Conservation (phyloP, 2,329 filamentous ascomycete genomes). For the Rosellinia necatrix region DNA sequence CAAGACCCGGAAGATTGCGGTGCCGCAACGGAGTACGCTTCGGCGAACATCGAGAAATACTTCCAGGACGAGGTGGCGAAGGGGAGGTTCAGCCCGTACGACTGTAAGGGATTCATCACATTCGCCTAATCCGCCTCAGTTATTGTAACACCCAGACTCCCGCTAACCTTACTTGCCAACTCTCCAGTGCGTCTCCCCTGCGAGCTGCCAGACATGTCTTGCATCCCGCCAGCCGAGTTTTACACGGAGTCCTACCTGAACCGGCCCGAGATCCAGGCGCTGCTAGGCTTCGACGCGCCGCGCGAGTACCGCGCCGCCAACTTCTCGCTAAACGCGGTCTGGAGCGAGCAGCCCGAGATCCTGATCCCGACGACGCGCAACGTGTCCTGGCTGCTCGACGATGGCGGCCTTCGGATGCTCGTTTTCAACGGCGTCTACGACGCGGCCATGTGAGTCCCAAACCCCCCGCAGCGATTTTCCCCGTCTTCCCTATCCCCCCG, state of each 20-base stretch:
- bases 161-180: not conserved
- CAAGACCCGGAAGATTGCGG: not conserved
- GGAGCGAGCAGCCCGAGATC: conserved; percentile 14
- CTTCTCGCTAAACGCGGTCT: conserved; percentile 14
- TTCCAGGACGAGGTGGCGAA: conserved; percentile 2
- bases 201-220: conserved; percentile 5
- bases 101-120: not conserved
- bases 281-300: conserved; percentile 16
- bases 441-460: conserved; percentile 12
- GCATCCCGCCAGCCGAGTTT: conserved; percentile 14
- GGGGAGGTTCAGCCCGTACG: conserved; percentile 12
- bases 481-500: too few species aligned
- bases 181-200: conserved; percentile 11
- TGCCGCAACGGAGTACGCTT: not conserved
- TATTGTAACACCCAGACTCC: not conserved
- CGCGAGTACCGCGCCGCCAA: conserved; percentile 11
- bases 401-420: conserved; percentile 5
- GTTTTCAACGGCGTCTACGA: conserved; percentile 23
- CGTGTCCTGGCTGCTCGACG: conserved; percentile 18
- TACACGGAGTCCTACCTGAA: conserved; percentile 14
- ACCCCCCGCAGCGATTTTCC: not conserved
- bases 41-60: conserved; percentile 9
- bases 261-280: conserved; percentile 10
- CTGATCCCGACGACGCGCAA: conserved; percentile 16
- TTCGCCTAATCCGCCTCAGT: not conserved